Base-by-base conservation (phyloP, 1,139 yeast species). In the Lodderomyces pseudojiufengensis region DNA sequence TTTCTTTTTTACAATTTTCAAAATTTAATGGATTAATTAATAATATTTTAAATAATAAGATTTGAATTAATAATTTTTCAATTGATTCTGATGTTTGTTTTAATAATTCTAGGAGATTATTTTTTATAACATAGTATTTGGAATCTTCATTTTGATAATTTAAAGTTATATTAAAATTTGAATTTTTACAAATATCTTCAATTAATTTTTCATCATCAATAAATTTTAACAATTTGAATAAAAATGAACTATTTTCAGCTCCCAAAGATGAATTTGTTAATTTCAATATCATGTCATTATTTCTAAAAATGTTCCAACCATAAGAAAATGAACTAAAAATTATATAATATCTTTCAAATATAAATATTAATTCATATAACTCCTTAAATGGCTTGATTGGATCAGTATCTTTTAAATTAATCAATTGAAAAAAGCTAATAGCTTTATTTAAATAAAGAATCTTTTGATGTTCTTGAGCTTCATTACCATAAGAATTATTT, bases 341-440 rank as follows among this genome's bases (percentile, higher is more conserved):
- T 36, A 62, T 49, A 39, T 61, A 59, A 33, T 61, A 55, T 27
- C 70, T 48, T 47, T 67, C 73, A 39, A 53, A 49, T 3, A 58
- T 47, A 39, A 56, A 65, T 30, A 67, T 46, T 31, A 52, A 51
- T 38, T 64, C 69, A 44, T 55, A 66, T 29, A 67, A 51, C 43
- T 67, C 73, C 38, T 54, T 57, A 26, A 65, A 38, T 39, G 64
- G 65, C 8, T 47, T 48, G 14, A 51, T 45, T 6, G 54, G 47
- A 12, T 52, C 53, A 27, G 54, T 48, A 22, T 33, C 33, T 10
- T 55, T 51, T 18, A 55, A 43, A 41, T 61, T 59, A 11, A 67
- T 59, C 31, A 66, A 48, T 41, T 64, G 70, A 41, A 54, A 64
- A 42, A 52, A 63, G 12, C 65, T 51, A n/a, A 66, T 56, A n/a